Conservation (phyloP, 768 basidiomycete genomes). For the Paxillus ammoniavirescens region DNA sequence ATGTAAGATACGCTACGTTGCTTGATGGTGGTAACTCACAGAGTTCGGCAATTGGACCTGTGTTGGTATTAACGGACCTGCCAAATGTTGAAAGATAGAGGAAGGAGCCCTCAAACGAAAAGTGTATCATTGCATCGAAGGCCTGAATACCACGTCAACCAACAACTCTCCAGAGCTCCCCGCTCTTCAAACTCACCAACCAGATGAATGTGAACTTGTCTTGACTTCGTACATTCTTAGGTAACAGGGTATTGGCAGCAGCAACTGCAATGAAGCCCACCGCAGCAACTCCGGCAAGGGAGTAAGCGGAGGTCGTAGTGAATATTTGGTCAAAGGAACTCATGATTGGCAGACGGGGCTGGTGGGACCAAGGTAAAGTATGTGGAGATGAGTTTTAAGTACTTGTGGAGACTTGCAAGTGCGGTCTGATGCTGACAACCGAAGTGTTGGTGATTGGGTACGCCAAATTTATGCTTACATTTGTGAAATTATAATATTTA, state of each 20-base stretch:
- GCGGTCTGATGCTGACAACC: too few species aligned
- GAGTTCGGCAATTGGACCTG: constrained; percentile 68
- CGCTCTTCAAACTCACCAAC: constrained; percentile 48
- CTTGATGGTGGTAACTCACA: constrained; percentile 45
- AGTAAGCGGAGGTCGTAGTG: constrained; percentile 60
- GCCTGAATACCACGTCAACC: constrained; percentile 39
- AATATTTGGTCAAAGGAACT: constrained; percentile 35
- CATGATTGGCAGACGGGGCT: constrained; percentile 11
- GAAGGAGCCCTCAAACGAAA: constrained; percentile 78
- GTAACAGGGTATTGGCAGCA: constrained; percentile 56
- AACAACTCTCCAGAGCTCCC: not conserved
- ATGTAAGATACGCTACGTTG: not conserved
- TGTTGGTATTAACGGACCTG: constrained; percentile 64
- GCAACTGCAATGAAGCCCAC: constrained; percentile 51
- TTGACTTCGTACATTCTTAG: constrained; percentile 60
- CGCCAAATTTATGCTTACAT: too few species aligned
- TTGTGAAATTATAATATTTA: too few species aligned
- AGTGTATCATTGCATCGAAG: constrained; percentile 81
- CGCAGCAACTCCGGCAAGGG: constrained; percentile 56
- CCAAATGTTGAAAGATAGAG: constrained; percentile 77
- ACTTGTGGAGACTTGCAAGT: not conserved
- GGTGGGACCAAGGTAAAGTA: not conserved
- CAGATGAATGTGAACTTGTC: constrained; percentile 75
- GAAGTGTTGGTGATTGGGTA: too few species aligned
- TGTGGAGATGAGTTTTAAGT: not conserved